phyloP scores from a whole-genome alignment of 257 asterid species.

The Fraxinus americana region DNA sequence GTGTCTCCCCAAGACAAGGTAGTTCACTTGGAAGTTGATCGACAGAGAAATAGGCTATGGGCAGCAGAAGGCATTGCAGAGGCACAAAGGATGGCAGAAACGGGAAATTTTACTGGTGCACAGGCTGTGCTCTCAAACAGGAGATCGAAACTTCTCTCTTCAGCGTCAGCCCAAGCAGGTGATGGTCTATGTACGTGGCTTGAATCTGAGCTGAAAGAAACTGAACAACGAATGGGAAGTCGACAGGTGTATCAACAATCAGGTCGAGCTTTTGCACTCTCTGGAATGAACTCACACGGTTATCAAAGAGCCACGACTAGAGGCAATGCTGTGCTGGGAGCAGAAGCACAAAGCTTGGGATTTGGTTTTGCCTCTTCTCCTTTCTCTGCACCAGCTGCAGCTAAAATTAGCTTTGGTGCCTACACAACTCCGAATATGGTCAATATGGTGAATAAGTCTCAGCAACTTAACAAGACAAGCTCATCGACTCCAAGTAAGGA shows the following conservation, averaged over 20 bases:
- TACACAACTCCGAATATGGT: constrained; percentile 24
- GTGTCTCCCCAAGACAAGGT: constrained; percentile 7
- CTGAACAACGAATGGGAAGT: constrained; percentile 23
- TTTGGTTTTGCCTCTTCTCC: neutral
- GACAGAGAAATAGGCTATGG: constrained; percentile 12
- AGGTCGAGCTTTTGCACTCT: constrained; percentile 27
- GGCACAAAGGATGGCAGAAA: constrained; percentile 27
- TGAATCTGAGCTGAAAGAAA: constrained; percentile 25
- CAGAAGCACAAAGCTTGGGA: neutral
- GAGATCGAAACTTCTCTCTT: constrained; percentile 1
- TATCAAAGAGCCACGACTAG: constrained; percentile 28
- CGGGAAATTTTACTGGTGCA: constrained; percentile 14
- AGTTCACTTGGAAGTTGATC: constrained; percentile 22
- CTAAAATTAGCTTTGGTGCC: constrained; percentile 15
- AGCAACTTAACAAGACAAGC: constrained; percentile 13
- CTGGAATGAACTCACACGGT: constrained; percentile 16
- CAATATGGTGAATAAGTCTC: constrained; percentile 30
- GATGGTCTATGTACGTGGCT: constrained; percentile 12
- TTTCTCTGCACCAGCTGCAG: neutral
- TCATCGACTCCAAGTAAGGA: neutral
- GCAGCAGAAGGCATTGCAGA: constrained; percentile 21
- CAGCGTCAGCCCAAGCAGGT: constrained; percentile 24
- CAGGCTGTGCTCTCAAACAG: neutral
- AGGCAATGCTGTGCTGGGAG: constrained; percentile 4
- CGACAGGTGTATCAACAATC: constrained; percentile 2